Conservation (phyloP, 805 yeast species). For the Zygosaccharomyces bisporus region DNA sequence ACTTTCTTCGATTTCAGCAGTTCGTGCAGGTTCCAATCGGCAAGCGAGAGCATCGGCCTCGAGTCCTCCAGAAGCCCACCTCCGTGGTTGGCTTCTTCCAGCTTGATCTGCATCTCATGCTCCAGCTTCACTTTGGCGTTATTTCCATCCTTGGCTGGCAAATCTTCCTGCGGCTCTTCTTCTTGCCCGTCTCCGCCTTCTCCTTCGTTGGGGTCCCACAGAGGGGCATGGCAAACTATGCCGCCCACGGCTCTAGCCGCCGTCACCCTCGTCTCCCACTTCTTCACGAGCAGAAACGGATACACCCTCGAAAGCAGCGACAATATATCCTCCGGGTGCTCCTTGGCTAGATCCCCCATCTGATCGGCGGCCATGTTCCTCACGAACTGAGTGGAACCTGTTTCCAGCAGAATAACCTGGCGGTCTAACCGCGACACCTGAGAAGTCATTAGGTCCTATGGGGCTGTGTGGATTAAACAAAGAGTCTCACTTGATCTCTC, state of each 20-base stretch:
- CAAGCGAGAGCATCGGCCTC: slow-evolving; percentile 20
- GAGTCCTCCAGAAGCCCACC: slow-evolving; percentile 26
- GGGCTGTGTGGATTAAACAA: not conserved
- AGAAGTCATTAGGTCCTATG: slow-evolving; percentile 29
- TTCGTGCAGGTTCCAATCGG: slow-evolving; percentile 30
- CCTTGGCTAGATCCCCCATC: slow-evolving; percentile 86
- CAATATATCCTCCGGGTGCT: slow-evolving; percentile 89
- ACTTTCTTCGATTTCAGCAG: slow-evolving; percentile 30
- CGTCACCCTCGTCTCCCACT: slow-evolving; percentile 95
- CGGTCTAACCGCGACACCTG: slow-evolving; percentile 44
- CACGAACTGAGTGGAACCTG: slow-evolving; percentile 91
- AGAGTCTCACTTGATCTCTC: not conserved
- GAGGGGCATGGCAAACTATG: slow-evolving; percentile 68
- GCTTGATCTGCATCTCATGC: slow-evolving; percentile 32
- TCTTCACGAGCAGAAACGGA: slow-evolving; percentile 75
- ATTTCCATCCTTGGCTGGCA: slow-evolving; percentile 21
- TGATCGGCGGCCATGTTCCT: slow-evolving; percentile 97
- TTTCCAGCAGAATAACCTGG: slow-evolving; percentile 59
- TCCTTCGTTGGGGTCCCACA: slow-evolving; percentile 78
- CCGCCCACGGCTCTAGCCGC: slow-evolving; percentile 96
- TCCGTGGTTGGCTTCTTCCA: slow-evolving; percentile 27
- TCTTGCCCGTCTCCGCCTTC: slow-evolving; percentile 30
- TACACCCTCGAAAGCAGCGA: slow-evolving; percentile 82
- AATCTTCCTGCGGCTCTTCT: slow-evolving; percentile 7
- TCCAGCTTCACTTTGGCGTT: slow-evolving; percentile 36